Base-by-base conservation (phyloP, 2,329 filamentous ascomycete genomes). In the Calonectria pteridis region DNA sequence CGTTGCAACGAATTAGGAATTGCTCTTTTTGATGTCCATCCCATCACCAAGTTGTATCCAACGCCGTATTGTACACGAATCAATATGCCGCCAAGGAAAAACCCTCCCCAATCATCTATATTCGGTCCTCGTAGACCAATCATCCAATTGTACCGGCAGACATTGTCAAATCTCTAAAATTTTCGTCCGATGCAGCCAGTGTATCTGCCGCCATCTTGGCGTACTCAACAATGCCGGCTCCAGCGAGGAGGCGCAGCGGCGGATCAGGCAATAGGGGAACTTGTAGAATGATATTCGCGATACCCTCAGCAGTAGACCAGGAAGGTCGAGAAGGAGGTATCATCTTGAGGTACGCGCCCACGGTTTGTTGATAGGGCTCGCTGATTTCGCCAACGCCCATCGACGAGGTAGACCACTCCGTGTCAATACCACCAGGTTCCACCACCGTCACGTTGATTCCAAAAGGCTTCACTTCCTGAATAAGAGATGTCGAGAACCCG, bases 401-500 rank as follows among this genome's bases (percentile, higher is more conserved):
- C 6, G 80, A 82, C 18, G 79, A 78, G 3, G 78, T 81, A 18
- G 83, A 81, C 84, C 82, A 85, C 67, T 86, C 83, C 0, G 85
- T 86, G 64, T 81, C 81, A 51, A 86, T 84, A 40, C 82, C 84
- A 13, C 84, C 85, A 2, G 85, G 85, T 70, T 85, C 84, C 2
- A 86, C 71, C 5, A 84, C 79, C 18, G 84, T 85, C 2, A 86
- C 77, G 63, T 83, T 83, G 67, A 87, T 83, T 0, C 85, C 85
- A 14, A 86, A 74, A 1, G 82, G 73, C 1, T 79, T 70, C 2
- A 86, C 67, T 64, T 86, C 85, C 31, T 81, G 72, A 0, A 81
- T 78, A 11, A 87, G 75, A 9, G 80, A 81, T 9, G 83, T 82
- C 0, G 83, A 83, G 69, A 86, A 85, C 2, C 84, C 83, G 2